A percentile compares a stretch with the other conserved stretches of the same genome.
These are phyloP conservation scores for Mycosphaerella arachidis DNA, from an alignment of 2,329 filamentous ascomycete species.

Conservation along the genomic window DNA sequence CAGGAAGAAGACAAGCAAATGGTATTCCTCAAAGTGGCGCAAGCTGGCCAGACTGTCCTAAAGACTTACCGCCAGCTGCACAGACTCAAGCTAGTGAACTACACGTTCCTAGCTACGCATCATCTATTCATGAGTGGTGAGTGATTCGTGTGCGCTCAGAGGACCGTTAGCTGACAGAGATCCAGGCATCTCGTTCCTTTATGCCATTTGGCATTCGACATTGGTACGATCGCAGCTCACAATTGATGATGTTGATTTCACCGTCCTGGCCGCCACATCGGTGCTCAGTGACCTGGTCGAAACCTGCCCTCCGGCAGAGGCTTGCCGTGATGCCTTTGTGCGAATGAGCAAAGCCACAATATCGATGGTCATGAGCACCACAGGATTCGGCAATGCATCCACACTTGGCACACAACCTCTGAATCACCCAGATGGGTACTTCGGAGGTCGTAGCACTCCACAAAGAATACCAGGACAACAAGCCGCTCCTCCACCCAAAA, in stretches of 20 bases:
- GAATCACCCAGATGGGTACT: constrained; percentile 28
- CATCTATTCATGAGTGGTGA: constrained; percentile 94
- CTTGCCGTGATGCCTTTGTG: constrained; percentile 90
- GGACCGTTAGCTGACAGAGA: constrained; percentile 4
- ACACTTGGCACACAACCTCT: constrained; percentile 28
- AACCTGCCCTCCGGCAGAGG: constrained; percentile 91
- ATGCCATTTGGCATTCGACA: constrained; percentile 94
- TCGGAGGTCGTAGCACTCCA: constrained; percentile 12
- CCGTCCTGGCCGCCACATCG: constrained; percentile 85
- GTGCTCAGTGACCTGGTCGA: constrained; percentile 88
- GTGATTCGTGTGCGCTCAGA: constrained; percentile 20
- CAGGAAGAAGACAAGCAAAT: constrained; percentile 78
- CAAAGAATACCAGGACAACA: constrained; percentile 5
- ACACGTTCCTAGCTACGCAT: constrained; percentile 91
- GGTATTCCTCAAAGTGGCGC: constrained; percentile 90
- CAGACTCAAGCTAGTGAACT: constrained; percentile 82
- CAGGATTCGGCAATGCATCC: constrained; percentile 59
- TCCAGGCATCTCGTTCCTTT: constrained; percentile 80
- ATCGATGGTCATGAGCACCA: constrained; percentile 82
- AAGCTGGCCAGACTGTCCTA: constrained; percentile 88
- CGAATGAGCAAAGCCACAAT: constrained; percentile 93
- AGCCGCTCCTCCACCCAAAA: constrained; percentile 1
- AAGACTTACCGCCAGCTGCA: constrained; percentile 88
- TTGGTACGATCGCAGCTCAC: constrained; percentile 79
- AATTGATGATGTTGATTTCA: constrained; percentile 97